These are phyloP conservation scores for Aspergillus sp. DNA, from an alignment of 2,329 filamentous ascomycete genomes.

Conservation along the genomic window DNA sequence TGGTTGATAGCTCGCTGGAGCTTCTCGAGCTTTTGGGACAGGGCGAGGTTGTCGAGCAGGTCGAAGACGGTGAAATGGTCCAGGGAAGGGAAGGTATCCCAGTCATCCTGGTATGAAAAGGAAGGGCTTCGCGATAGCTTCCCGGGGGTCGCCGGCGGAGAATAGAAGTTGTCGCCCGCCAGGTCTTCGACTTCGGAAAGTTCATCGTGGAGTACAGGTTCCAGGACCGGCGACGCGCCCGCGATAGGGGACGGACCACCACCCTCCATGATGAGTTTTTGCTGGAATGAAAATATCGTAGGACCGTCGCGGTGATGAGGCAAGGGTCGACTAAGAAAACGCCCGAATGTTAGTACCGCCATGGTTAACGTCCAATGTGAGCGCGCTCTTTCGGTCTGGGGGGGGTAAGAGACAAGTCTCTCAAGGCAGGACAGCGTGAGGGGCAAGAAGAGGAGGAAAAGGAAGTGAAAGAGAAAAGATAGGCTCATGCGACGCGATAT, in stretches of 20 bases:
- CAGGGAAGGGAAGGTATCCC: conserved; percentile 80
- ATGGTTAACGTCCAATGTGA: no score
- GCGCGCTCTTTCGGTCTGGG: not conserved
- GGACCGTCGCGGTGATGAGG: conserved; percentile 33
- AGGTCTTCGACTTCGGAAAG: conserved; percentile 30
- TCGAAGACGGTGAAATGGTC: conserved; percentile 91
- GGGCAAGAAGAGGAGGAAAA: not conserved
- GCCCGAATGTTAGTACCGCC: conserved; percentile 39
- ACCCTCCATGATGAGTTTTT: conserved; percentile 36
- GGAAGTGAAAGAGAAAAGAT: not conserved
- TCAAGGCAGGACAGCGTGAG: no score
- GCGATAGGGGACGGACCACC: conserved; percentile 15
- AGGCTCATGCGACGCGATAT: not conserved
- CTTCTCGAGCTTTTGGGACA: conserved; percentile 87
- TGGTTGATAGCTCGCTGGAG: conserved; percentile 78
- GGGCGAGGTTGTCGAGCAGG: conserved; percentile 85
- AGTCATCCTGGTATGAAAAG: conserved; percentile 86
- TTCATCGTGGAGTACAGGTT: conserved; percentile 23
- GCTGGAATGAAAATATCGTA: conserved; percentile 37
- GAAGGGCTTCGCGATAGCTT: conserved; percentile 72
- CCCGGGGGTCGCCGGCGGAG: conserved; percentile 27
- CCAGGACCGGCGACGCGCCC: conserved; percentile 24
- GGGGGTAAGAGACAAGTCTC: not conserved
- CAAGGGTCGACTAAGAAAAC: conserved; percentile 38
- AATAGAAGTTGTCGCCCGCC: conserved; percentile 28